Percentiles rank a stretch among this genome's conserved stretches.
phyloP scores from a whole-genome alignment of 129 eudicot species.

The Artemisia annua region DNA sequence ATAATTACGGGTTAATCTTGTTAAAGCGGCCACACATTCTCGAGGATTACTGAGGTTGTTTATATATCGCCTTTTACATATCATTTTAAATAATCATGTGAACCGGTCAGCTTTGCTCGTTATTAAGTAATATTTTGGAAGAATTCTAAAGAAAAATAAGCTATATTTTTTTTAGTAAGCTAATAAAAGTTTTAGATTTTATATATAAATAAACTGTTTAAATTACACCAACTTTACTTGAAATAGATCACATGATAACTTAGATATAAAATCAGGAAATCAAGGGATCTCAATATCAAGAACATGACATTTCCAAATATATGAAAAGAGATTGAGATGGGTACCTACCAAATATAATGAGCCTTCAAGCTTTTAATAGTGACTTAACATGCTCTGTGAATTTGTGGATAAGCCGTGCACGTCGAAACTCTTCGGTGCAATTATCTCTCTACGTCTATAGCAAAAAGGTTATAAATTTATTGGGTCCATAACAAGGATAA shows the following conservation, averaged over 20 bases:
- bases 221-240: too few relatives aligned
- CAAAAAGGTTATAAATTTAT: not conserved
- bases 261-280: not conserved
- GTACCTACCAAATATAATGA: constrained; percentile 17
- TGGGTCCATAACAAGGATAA: constrained; percentile 3
- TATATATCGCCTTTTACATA: too few relatives aligned
- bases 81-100: too few relatives aligned
- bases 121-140: too few relatives aligned
- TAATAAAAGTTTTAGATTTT: too few relatives aligned
- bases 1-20: too few relatives aligned
- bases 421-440: not conserved
- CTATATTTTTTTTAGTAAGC: too few relatives aligned
- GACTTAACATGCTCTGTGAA: constrained; percentile 18
- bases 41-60: too few relatives aligned
- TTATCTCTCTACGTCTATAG: not conserved
- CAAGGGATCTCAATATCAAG: not conserved
- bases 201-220: too few relatives aligned
- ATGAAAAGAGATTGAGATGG: constrained; percentile 27
- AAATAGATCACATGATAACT: not conserved
- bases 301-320: constrained; percentile 14
- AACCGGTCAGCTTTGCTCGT: too few relatives aligned
- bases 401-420: constrained; percentile 9
- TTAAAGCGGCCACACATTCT: too few relatives aligned
- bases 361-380: constrained; percentile 20
- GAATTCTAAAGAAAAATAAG: too few relatives aligned